Evolutionary conservation across 495 filamentous ascomycete species (phyloP).

Genomic region (Xylaria grammica): DNA sequence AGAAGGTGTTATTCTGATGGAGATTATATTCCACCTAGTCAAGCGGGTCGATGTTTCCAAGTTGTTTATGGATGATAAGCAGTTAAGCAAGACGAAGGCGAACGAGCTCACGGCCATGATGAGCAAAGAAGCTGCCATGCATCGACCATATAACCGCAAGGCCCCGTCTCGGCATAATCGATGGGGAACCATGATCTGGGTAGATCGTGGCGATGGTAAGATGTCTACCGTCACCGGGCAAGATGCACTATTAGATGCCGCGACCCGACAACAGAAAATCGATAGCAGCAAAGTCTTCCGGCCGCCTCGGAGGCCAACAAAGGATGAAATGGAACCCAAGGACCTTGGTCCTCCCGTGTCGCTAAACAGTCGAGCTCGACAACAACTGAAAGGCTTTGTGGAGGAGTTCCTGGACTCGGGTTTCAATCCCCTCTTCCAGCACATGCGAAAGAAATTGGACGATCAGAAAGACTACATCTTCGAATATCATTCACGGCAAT

Average conservation of each 20-base stretch:
- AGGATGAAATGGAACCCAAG: constrained; percentile 66
- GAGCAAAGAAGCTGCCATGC: constrained; percentile 79
- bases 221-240: constrained; percentile 89
- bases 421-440: constrained; percentile 91
- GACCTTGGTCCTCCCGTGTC: constrained; percentile 77
- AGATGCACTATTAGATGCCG: constrained; percentile 74
- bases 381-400: constrained; percentile 79
- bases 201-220: constrained; percentile 83
- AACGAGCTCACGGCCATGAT: constrained; percentile 77
- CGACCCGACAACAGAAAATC: constrained; percentile 80
- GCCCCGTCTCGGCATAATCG: constrained; percentile 89
- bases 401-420: constrained; percentile 94
- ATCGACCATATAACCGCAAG: constrained; percentile 74
- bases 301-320: constrained; percentile 69
- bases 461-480: constrained; percentile 86
- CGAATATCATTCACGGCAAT: constrained; percentile 75
- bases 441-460: constrained; percentile 88
- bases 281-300: constrained; percentile 91
- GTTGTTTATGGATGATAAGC: constrained; percentile 80
- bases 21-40: constrained; percentile 87
- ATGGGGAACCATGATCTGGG: constrained; percentile 97
- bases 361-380: constrained; percentile 69
- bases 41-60: constrained; percentile 88
- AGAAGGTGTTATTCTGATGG: constrained; percentile 84
- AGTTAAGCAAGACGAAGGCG: constrained; percentile 66